A percentile compares a stretch with the other conserved stretches of the same genome.
Conservation (phyloP, 1,284 basidiomycete genomes). For the Ceratobasidium sp. region DNA sequence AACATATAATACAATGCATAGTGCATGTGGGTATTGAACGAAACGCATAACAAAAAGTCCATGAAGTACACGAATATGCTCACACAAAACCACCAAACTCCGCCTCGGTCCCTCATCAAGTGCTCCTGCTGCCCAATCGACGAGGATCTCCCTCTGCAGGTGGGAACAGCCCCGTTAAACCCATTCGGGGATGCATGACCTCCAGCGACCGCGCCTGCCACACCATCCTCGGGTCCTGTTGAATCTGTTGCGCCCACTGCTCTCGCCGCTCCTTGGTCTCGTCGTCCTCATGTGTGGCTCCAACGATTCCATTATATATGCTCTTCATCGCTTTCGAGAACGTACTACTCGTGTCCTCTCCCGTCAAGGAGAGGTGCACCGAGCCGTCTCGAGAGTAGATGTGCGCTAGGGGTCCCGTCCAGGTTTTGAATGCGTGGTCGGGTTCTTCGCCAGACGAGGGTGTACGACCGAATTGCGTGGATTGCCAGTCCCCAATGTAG, state of each 20-base stretch:
- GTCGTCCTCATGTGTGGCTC: not conserved
- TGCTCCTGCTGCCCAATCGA: no score
- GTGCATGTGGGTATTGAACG: no score
- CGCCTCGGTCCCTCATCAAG: no score
- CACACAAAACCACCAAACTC: no score
- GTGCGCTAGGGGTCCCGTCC: constrained; percentile 19
- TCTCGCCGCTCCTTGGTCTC: not conserved
- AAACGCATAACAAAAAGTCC: no score
- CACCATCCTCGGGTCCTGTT: not conserved
- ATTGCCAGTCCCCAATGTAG: constrained; percentile 32
- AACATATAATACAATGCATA: no score
- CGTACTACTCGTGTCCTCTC: constrained; percentile 27
- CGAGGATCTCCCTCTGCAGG: no score
- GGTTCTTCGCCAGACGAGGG: not conserved
- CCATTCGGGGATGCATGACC: no score
- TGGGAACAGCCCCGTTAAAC: no score
- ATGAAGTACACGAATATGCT: no score
- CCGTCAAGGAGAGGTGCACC: constrained; percentile 6
- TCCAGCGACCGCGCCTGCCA: no score
- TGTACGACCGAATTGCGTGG: constrained; percentile 13
- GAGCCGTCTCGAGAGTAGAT: constrained; percentile 23
- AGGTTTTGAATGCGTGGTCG: constrained; percentile 24
- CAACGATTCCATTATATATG: constrained; percentile 22
- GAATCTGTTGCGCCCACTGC: no score
- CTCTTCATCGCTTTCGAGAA: constrained; percentile 33